A percentile compares a stretch with the other conserved stretches of the same genome.
These are phyloP conservation scores for Punica granatum DNA, from an alignment of 345 rosid species.

Conservation along the genomic window DNA sequence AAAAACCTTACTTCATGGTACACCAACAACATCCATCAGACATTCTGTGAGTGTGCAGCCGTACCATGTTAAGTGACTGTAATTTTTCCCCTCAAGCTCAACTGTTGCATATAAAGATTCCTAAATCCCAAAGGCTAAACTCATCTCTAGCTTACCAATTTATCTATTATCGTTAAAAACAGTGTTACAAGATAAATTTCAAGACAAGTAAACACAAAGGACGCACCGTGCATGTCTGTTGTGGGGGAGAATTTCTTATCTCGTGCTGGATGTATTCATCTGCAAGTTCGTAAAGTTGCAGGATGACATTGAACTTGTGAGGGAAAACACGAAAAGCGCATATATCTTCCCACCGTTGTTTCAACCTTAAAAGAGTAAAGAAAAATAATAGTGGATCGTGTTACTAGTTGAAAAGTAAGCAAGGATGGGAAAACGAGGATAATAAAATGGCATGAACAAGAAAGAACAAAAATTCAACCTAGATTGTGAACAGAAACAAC, in stretches of 20 bases:
- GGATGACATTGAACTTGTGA: slow-evolving; percentile 56
- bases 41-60: neutral
- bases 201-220: neutral
- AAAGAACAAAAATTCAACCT: neutral
- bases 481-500: no score
- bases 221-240: slow-evolving; percentile 52
- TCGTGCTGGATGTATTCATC: slow-evolving; percentile 87
- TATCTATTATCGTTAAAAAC: neutral
- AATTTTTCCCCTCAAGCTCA: neutral
- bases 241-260: slow-evolving; percentile 74
- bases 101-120: neutral
- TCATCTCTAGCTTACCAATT: neutral
- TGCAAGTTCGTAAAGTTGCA: slow-evolving; percentile 78
- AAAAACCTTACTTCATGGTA: neutral
- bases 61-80: neutral
- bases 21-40: neutral
- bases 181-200: neutral
- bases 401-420: neutral
- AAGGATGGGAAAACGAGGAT: neutral
- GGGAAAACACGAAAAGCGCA: slow-evolving; percentile 79
- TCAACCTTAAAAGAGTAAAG: slow-evolving; percentile 35
- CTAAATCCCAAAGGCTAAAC: neutral
- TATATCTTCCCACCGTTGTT: slow-evolving; percentile 68
- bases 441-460: neutral
- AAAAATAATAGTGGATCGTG: neutral